These are phyloP conservation scores for Astrothelium macrocarpum DNA, from an alignment of 495 filamentous ascomycete genomes.

Conservation along the genomic window DNA sequence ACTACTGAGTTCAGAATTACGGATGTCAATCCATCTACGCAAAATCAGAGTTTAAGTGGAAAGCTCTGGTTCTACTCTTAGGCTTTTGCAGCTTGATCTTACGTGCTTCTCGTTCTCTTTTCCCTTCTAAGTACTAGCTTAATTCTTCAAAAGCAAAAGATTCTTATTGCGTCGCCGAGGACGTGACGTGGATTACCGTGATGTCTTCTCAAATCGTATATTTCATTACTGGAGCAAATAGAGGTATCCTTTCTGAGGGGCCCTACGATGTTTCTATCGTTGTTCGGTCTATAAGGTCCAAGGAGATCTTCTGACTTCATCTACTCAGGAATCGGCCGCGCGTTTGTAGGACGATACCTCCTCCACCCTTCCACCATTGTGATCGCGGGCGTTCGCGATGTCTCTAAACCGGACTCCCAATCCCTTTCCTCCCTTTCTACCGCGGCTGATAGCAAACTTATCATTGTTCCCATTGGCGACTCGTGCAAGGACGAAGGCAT, in stretches of 20 bases:
- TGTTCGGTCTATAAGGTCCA: background rate
- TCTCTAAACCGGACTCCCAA: background rate
- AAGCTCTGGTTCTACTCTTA: too few species aligned
- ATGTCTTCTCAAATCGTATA: conserved; percentile 2
- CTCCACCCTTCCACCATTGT: background rate
- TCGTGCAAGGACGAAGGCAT: background rate
- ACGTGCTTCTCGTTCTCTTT: too few species aligned
- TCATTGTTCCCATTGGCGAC: background rate
- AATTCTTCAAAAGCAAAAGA: too few species aligned
- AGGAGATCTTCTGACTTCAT: background rate
- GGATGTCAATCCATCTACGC: too few species aligned
- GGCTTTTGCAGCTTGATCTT: too few species aligned
- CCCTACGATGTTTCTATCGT: background rate
- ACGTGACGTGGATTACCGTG: too few species aligned
- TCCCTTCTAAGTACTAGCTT: too few species aligned
- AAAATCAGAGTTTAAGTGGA: too few species aligned
- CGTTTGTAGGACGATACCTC: background rate
- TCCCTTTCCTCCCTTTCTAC: background rate
- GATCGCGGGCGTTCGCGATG: background rate
- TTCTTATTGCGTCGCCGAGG: too few species aligned
- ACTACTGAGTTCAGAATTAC: too few species aligned
- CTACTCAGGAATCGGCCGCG: conserved; percentile 1
- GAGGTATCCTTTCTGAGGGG: background rate
- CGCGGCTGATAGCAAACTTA: background rate
- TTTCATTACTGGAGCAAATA: background rate